Conservation (phyloP, 1,284 basidiomycete species). For the Pholiota adiposa region DNA sequence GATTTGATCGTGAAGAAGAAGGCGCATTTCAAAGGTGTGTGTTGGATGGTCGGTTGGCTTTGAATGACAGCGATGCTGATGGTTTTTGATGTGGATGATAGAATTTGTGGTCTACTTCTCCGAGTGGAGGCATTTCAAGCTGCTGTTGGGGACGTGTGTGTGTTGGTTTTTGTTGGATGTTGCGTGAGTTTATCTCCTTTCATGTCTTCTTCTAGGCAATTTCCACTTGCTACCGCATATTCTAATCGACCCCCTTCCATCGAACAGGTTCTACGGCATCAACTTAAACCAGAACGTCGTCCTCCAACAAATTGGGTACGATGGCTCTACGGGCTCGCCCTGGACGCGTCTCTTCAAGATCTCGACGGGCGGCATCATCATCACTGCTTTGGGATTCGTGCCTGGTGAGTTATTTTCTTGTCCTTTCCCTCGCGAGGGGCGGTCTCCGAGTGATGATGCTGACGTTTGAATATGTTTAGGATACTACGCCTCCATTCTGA, state of each 20-base stretch:
- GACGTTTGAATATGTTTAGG: too few species aligned
- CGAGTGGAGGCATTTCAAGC: slow-evolving; percentile 45
- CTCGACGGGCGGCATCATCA: slow-evolving; percentile 69
- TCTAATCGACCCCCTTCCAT: too few species aligned
- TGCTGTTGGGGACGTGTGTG: slow-evolving; percentile 42
- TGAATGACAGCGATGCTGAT: not conserved
- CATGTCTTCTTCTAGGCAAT: not conserved
- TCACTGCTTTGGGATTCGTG: slow-evolving; percentile 74
- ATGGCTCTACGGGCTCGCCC: slow-evolving; percentile 54
- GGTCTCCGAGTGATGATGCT: not conserved
- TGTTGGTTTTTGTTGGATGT: slow-evolving; percentile 49
- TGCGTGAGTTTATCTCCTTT: too few species aligned
- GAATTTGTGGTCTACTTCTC: slow-evolving; percentile 47
- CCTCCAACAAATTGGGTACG: slow-evolving; percentile 69
- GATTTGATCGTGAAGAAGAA: slow-evolving; percentile 35
- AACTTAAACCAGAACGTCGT: slow-evolving; percentile 82
- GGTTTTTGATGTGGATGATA: too few species aligned
- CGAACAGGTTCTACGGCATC: slow-evolving; percentile 72
- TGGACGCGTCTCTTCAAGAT: slow-evolving; percentile 71
- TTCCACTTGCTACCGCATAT: not conserved
- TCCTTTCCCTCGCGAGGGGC: not conserved
- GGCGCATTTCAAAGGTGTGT: slow-evolving; percentile 41
- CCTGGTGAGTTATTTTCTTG: slow-evolving; percentile 50
- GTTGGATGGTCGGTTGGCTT: not conserved
- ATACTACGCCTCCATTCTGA: slow-evolving; percentile 70